Base-by-base conservation (phyloP, 441 rosid genomes). In the Mallotus repandus region DNA sequence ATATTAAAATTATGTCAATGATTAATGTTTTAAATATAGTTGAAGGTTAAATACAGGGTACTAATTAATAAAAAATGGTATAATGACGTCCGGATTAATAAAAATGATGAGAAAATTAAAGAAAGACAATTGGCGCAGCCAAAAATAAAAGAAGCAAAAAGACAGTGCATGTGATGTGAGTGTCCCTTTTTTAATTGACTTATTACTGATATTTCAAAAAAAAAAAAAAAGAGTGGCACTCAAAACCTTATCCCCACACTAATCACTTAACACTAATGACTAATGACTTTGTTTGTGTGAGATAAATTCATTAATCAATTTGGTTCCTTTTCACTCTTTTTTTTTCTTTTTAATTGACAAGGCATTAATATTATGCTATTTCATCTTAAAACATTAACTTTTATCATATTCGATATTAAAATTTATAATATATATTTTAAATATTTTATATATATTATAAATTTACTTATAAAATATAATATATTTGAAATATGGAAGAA, bases 121-220 rank as follows among this genome's bases (percentile, higher is more conserved):
- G 2, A 19, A 13, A 32, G 10, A 29, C 5, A 53, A 68, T 32
- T 19, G 15, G 46, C 49, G 48, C 45, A 52, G 25, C 48, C 32
- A 38, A 18, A 38, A 55, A 68, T 9, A 32, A 68, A 62, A 29
- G 43, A 10, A 15, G 45, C 19, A 67, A 67, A 67, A 69, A 55
- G 63, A 69, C 63, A 69, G 1, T 19, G 14, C 72, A 69, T 58
- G 65, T 58, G 73, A 69, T 58, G 65, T 45, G 73, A 58, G 9
- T 4, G 4, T 70, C 7, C 41, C 58, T 48, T 66, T 22, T 22
- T 8, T 4, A 38, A 66, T 63, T 29, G n/a, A 46, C 41, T 66
- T 43, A 4, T n/a, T 63, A 19, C 7, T 1, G 12, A 45, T 43
- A n/a, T 43, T 43, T 53, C 35, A 32, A n/a, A n/a, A n/a, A n/a